Percentiles rank a stretch among this genome's conserved stretches.
Evolutionary conservation across 371 early-diverging fungal species (phyloP).

Genomic region (Lichtheimia hyalospora): DNA sequence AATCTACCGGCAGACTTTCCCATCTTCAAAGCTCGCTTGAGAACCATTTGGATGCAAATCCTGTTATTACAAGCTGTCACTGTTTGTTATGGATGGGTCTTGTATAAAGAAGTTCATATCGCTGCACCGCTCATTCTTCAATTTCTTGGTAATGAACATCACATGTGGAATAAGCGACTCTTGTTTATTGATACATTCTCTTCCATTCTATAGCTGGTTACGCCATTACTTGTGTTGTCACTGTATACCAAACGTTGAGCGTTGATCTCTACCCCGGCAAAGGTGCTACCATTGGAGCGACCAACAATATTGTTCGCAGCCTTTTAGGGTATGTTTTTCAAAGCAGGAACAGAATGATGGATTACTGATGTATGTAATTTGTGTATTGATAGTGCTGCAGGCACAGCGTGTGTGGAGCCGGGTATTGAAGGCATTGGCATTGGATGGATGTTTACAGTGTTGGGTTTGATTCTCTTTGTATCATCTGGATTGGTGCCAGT

Average conservation of each 20-base stretch:
- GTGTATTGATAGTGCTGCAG: constrained; percentile 19
- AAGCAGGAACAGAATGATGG: too few relatives aligned
- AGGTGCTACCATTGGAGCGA: constrained; percentile 36
- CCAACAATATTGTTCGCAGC: constrained; percentile 38
- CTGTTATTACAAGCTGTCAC: constrained; percentile 14
- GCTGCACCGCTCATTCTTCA: constrained; percentile 30
- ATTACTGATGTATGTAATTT: too few relatives aligned
- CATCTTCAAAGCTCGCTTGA: constrained; percentile 28
- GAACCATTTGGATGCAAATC: constrained; percentile 21
- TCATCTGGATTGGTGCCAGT: neutral
- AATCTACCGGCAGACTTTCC: constrained; percentile 23
- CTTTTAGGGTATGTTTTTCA: constrained; percentile 24
- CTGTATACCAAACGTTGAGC: neutral
- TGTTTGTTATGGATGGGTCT: constrained; percentile 33
- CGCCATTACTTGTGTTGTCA: neutral
- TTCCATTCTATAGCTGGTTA: neutral
- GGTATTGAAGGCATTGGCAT: constrained; percentile 36
- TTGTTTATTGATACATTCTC: neutral
- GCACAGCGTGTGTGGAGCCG: constrained; percentile 25
- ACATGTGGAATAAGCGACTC: too few relatives aligned
- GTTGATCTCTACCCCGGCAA: neutral
- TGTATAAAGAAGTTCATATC: constrained; percentile 22
- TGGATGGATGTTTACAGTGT: constrained; percentile 38
- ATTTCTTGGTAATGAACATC: constrained; percentile 34
- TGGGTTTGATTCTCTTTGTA: neutral